Percentiles rank a stretch among this genome's conserved stretches.
These are phyloP conservation scores for Perkinsus olseni DNA, from an alignment of 169 alveolate species.

Conservation along the genomic window DNA sequence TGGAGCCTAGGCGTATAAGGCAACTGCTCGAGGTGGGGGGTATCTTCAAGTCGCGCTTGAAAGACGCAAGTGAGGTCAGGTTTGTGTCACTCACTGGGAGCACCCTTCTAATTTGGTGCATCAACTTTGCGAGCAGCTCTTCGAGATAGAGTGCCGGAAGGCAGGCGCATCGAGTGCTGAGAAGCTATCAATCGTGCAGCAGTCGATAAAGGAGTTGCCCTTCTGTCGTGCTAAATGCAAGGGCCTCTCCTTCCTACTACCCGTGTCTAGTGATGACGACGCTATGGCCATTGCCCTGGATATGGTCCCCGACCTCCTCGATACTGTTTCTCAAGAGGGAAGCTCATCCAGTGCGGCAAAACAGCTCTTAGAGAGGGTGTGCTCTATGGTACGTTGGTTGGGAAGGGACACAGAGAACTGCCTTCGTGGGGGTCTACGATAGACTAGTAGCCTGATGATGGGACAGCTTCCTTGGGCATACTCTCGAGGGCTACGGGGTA, in stretches of 20 bases:
- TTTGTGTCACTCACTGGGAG: not conserved
- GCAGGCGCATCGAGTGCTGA: not conserved
- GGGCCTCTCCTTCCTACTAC: not conserved
- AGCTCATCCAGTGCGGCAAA: not conserved
- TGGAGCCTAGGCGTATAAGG: not conserved
- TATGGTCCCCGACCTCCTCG: not conserved
- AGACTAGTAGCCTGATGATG: no score
- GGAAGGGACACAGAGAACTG: not conserved
- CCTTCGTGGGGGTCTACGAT: no score
- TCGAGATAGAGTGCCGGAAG: not conserved
- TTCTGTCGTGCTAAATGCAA: not conserved
- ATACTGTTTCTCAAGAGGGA: not conserved
- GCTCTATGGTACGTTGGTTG: not conserved
- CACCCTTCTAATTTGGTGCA: not conserved
- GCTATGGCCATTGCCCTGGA: not conserved
- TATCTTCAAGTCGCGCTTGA: not conserved
- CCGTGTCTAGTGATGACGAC: not conserved
- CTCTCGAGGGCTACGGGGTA: no score
- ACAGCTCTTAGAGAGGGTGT: not conserved
- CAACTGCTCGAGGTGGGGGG: not conserved
- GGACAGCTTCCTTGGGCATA: no score
- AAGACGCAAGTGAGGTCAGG: not conserved
- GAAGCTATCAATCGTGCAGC: not conserved
- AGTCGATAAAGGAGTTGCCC: not conserved
- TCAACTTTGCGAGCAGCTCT: not conserved